Percentiles rank a stretch among this genome's conserved stretches.
Conservation (phyloP, 2,329 filamentous ascomycete genomes). For the Verticillium isaacii region DNA sequence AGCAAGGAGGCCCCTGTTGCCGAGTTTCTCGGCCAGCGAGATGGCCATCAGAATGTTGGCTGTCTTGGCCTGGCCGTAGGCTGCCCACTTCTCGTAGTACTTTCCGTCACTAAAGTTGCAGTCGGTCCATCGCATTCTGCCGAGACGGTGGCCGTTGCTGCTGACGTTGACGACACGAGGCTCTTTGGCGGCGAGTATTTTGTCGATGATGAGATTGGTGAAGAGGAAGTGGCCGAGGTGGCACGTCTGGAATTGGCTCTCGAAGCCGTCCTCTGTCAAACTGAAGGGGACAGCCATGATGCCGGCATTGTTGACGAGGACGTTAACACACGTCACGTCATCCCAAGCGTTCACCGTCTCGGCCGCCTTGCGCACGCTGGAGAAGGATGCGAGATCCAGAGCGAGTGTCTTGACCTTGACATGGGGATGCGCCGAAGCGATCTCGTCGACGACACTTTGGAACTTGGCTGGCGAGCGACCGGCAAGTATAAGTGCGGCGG, state of each 20-base stretch:
- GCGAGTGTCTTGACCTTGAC: constrained; percentile 27
- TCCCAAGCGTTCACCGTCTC: constrained; percentile 24
- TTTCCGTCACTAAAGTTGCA: constrained; percentile 30
- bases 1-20: constrained; percentile 16
- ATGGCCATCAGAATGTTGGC: constrained; percentile 25
- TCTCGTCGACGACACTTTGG: constrained; percentile 28
- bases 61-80: constrained; percentile 22
- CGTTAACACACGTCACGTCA: constrained; percentile 28
- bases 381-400: constrained; percentile 34
- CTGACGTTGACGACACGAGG: constrained; percentile 37
- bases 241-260: constrained; percentile 30
- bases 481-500: constrained; percentile 37
- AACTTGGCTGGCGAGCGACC: constrained; percentile 37
- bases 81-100: constrained; percentile 18
- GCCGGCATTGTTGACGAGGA: constrained; percentile 38
- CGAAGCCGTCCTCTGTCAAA: constrained; percentile 30
- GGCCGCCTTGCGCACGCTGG: constrained; percentile 32
- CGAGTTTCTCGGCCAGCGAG: constrained; percentile 24
- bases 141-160: constrained; percentile 36
- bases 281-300: constrained; percentile 31
- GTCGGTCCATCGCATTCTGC: constrained; percentile 36
- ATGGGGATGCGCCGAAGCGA: constrained; percentile 23
- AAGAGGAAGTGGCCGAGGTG: constrained; percentile 34
- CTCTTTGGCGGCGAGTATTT: constrained; percentile 17
- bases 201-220: constrained; percentile 30